phyloP scores from a whole-genome alignment of 176 grass and related monocot genomes.

The Rhipidocladum racemiflorum region DNA sequence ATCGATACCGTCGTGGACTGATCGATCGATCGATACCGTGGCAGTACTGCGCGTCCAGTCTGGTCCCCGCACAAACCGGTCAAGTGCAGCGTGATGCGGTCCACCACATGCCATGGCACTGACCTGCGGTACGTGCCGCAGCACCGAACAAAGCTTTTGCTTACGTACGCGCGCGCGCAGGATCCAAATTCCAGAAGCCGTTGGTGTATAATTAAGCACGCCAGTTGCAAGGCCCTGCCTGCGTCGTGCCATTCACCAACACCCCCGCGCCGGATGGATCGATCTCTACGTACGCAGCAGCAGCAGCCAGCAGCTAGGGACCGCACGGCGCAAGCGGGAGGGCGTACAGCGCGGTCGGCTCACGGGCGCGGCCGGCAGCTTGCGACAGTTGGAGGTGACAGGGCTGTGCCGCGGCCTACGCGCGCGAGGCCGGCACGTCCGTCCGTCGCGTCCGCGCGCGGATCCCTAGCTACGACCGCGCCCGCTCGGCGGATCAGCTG shows the following conservation, averaged over 20 bases:
- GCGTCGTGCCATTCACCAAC: not conserved
- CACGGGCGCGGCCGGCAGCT: slow-evolving; percentile 38
- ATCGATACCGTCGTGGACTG: not conserved
- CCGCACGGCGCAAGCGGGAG: not conserved
- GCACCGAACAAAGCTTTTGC: not conserved
- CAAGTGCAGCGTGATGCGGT: not conserved
- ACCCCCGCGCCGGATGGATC: not conserved
- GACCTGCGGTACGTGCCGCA: too few relatives aligned
- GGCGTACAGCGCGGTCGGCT: slow-evolving; percentile 13
- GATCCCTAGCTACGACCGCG: not conserved
- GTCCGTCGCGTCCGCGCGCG: not conserved
- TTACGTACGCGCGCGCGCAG: not conserved
- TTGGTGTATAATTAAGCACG: not conserved
- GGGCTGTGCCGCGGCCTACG: not conserved
- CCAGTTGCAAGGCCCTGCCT: not conserved
- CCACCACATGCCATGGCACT: not conserved
- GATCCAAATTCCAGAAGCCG: not conserved
- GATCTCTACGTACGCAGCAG: not conserved
- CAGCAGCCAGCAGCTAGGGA: not conserved
- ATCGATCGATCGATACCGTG: not conserved
- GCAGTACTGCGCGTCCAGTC: not conserved
- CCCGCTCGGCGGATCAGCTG: not conserved
- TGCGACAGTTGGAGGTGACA: slow-evolving; percentile 28
- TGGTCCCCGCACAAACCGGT: not conserved
- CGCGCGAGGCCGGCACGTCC: not conserved